Evolutionary conservation across 163 green algal species (phyloP).

Genomic region (Volvox carteri): DNA sequence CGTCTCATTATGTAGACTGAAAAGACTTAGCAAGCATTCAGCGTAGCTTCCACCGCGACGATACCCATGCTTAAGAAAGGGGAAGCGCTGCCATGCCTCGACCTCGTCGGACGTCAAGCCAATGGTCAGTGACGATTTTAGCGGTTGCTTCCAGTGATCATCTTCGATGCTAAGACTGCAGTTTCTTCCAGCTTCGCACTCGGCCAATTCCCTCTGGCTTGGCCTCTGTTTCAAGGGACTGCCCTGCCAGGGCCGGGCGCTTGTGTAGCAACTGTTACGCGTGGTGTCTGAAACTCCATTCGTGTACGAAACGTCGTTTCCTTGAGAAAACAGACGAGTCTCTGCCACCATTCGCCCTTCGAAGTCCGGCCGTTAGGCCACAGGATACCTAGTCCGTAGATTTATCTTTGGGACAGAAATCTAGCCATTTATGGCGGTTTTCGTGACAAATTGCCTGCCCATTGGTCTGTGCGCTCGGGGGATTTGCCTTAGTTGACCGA

Average conservation of each 20-base stretch:
- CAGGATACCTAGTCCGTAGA: no score
- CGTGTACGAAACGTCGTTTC: not conserved
- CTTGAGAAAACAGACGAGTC: not conserved
- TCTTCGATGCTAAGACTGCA: not conserved
- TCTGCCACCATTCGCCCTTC: not conserved
- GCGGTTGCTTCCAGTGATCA: not conserved
- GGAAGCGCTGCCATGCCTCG: constrained; percentile 55
- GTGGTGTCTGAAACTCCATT: not conserved
- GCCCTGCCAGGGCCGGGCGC: not conserved
- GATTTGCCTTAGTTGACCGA: no score
- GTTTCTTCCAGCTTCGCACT: not conserved
- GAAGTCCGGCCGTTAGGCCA: not conserved
- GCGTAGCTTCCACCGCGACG: constrained; percentile 17
- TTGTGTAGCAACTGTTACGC: not conserved
- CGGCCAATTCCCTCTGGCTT: not conserved
- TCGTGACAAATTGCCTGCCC: not conserved
- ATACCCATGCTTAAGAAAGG: constrained; percentile 30
- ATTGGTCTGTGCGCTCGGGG: no score
- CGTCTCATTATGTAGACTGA: constrained; percentile 52
- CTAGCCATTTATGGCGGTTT: no score
- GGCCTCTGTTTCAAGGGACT: constrained; percentile 4
- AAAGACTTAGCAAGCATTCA: constrained; percentile 30
- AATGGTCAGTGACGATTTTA: not conserved
- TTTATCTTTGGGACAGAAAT: no score
- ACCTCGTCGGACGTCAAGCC: constrained; percentile 38